Evolutionary conservation across 179 eudicot species (phyloP).

Genomic region (Actinidia polygama): DNA sequence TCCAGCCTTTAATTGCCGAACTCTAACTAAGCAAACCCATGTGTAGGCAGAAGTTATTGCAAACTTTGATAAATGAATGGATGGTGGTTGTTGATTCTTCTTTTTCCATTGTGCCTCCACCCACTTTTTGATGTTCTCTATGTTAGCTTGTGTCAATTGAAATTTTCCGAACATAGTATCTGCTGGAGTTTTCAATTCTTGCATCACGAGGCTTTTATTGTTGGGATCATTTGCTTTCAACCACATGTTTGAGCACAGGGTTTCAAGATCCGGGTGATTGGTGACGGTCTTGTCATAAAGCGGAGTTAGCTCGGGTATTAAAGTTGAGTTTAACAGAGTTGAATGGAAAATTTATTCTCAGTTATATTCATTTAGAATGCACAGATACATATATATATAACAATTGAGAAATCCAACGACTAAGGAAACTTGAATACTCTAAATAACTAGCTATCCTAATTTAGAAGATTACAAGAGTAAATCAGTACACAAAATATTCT

Average conservation of each 20-base stretch:
- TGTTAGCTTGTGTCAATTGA: conserved; percentile 25
- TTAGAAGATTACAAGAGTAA: no score
- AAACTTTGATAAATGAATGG: conserved; percentile 29
- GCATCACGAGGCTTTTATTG: neutral
- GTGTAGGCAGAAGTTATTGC: conserved; percentile 31
- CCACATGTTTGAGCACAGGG: conserved; percentile 22
- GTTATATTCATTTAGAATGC: no score
- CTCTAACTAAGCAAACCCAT: conserved; percentile 39
- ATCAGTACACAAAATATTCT: no score
- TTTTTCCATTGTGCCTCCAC: conserved; percentile 10
- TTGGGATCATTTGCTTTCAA: neutral
- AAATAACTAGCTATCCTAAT: no score
- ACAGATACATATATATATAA: no score
- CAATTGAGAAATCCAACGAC: no score
- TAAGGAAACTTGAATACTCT: no score
- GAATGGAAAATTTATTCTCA: no score
- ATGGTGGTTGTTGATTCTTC: neutral
- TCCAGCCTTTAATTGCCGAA: neutral
- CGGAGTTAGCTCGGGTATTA: neutral
- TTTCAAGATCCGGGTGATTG: conserved; percentile 31
- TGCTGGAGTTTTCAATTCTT: neutral
- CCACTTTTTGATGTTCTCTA: conserved; percentile 22
- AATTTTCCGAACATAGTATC: conserved; percentile 42
- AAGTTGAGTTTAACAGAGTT: no score
- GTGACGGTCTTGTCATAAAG: conserved; percentile 37